Conservation (phyloP, 2,329 filamentous ascomycete species). For the Fusarium coicis region DNA sequence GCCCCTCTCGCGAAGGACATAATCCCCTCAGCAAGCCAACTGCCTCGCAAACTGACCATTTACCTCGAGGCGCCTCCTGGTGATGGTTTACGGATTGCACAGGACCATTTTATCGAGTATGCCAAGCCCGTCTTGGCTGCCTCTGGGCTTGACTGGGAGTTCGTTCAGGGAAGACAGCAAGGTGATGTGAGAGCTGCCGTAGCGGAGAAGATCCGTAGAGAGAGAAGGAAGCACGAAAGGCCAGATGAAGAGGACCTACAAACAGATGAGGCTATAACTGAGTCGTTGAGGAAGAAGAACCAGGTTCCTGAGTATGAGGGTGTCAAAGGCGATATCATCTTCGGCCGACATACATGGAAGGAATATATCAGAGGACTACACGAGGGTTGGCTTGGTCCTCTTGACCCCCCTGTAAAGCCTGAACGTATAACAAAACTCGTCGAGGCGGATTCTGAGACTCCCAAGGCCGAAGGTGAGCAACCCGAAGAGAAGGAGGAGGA, state of each 20-base stretch:
- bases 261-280: constrained; percentile 65
- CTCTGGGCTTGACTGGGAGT: constrained; percentile 94
- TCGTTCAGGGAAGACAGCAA: constrained; percentile 89
- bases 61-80: constrained; percentile 88
- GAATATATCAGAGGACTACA: constrained; percentile 94
- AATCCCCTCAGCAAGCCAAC: constrained; percentile 72
- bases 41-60: constrained; percentile 86
- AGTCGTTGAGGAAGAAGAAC: constrained; percentile 71
- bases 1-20: constrained; percentile 84
- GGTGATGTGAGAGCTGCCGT: constrained; percentile 91
- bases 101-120: constrained; percentile 96
- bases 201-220: constrained; percentile 85
- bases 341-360: constrained; percentile 96
- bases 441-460: constrained; percentile 39
- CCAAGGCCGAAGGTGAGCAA: constrained; percentile 42
- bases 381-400: constrained; percentile 93
- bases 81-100: constrained; percentile 83
- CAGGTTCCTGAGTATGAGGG: constrained; percentile 79
- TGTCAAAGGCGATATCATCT: constrained; percentile 83
- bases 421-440: constrained; percentile 38
- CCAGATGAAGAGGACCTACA: constrained; percentile 60
- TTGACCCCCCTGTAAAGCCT: constrained; percentile 67
- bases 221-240: constrained; percentile 67
- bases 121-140: constrained; percentile 92
- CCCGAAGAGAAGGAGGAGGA: constrained; percentile 56